Conservation (phyloP, 1,284 basidiomycete species). For the Papiliotrema flavescens region DNA sequence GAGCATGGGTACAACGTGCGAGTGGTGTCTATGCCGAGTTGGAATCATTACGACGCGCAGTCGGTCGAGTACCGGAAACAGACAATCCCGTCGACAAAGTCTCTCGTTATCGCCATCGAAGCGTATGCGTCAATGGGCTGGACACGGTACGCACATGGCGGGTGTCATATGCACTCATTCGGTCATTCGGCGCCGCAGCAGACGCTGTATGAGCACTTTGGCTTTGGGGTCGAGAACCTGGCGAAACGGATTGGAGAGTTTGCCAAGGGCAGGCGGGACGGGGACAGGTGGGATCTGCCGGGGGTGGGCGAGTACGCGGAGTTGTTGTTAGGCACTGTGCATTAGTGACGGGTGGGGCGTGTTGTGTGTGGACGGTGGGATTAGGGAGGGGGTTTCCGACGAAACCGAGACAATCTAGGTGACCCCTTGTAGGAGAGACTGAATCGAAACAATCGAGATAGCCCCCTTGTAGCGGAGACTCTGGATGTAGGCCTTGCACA, state of each 20-base stretch:
- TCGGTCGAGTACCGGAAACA: slow-evolving; percentile 24
- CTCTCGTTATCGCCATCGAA: slow-evolving; percentile 39
- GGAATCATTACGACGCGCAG: slow-evolving; percentile 36
- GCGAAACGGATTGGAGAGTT: slow-evolving; percentile 26
- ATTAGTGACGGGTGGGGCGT: neutral
- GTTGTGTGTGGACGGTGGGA: too few relatives aligned
- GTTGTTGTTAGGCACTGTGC: slow-evolving; percentile 17
- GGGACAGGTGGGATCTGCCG: slow-evolving; percentile 17
- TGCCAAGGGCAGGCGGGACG: slow-evolving; percentile 7
- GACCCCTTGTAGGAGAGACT: too few relatives aligned
- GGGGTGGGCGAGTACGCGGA: slow-evolving; percentile 43
- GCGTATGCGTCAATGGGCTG: slow-evolving; percentile 40
- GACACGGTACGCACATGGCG: slow-evolving; percentile 42
- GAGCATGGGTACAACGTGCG: slow-evolving; percentile 15
- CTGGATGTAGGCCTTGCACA: neutral
- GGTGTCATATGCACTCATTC: slow-evolving; percentile 39
- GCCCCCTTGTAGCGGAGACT: too few relatives aligned
- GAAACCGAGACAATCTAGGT: too few relatives aligned
- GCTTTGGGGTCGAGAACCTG: slow-evolving; percentile 36
- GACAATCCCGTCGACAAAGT: slow-evolving; percentile 23
- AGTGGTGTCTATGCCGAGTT: slow-evolving; percentile 42
- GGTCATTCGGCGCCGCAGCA: slow-evolving; percentile 34
- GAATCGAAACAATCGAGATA: too few relatives aligned
- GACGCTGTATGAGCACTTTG: slow-evolving; percentile 38
- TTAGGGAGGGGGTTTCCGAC: too few relatives aligned